Conservation (phyloP, 179 eudicot genomes). For the Patellifolia procumbens region DNA sequence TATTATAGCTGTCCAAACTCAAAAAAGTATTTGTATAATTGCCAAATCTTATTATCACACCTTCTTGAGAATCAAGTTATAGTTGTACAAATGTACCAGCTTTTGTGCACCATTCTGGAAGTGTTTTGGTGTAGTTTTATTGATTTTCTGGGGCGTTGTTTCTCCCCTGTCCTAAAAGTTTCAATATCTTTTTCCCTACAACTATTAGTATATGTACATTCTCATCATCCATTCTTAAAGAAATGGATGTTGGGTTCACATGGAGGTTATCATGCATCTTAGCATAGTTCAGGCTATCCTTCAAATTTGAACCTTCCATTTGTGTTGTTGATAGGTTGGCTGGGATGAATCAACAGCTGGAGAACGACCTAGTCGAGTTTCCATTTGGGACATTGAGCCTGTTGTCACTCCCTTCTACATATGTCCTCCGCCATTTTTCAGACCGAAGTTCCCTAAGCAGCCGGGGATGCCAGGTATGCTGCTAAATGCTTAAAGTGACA, state of each 20-base stretch:
- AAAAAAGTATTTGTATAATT: neutral
- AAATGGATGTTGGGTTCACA: neutral
- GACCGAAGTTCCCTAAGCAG: conserved; percentile 84
- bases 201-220: neutral
- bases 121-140: neutral
- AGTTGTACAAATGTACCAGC: neutral
- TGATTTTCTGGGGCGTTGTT: neutral
- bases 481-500: neutral
- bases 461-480: conserved; percentile 76
- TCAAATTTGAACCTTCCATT: neutral
- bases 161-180: neutral
- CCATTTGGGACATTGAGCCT: conserved; percentile 96
- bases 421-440: conserved; percentile 95
- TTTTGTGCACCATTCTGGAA: neutral
- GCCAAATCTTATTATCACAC: neutral
- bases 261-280: neutral
- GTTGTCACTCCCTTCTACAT: conserved; percentile 96
- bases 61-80: neutral
- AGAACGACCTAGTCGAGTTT: conserved; percentile 94
- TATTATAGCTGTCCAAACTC: neutral
- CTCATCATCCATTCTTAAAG: neutral
- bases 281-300: neutral
- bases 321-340: conserved; percentile 66
- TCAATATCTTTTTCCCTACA: neutral
- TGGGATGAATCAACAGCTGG: conserved; percentile 99